Evolutionary conservation across 2,329 filamentous ascomycete species (phyloP).

Genomic region (Colletotrichum sp.): DNA sequence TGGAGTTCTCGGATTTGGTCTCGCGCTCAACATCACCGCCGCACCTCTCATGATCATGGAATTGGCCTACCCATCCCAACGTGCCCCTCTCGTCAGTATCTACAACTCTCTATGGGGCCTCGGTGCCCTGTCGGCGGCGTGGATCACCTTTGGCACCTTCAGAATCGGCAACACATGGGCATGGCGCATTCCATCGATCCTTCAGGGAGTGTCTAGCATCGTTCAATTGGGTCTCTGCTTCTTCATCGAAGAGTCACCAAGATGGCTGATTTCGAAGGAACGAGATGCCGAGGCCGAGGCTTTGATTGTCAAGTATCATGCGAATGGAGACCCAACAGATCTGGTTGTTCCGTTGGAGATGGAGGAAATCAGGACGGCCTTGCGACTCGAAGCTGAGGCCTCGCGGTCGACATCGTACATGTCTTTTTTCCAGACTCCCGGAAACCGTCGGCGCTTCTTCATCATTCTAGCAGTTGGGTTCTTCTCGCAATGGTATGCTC

Average conservation of each 20-base stretch:
- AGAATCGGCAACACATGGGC: slow-evolving; percentile 14
- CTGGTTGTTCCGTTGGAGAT: slow-evolving; percentile 48
- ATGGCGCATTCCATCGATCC: slow-evolving; percentile 11
- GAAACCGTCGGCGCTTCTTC: slow-evolving; percentile 43
- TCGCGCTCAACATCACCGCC: slow-evolving; percentile 29
- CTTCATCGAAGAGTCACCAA: slow-evolving; percentile 34
- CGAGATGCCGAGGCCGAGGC: slow-evolving; percentile 34
- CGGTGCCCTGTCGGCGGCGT: slow-evolving; percentile 22
- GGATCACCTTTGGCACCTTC: slow-evolving; percentile 22
- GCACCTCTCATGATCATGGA: slow-evolving; percentile 16
- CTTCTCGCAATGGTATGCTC: slow-evolving; percentile 38
- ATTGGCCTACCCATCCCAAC: slow-evolving; percentile 11
- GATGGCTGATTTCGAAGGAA: slow-evolving; percentile 35
- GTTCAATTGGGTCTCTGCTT: slow-evolving; percentile 15
- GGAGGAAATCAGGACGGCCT: slow-evolving; percentile 18
- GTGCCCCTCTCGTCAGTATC: slow-evolving; percentile 6
- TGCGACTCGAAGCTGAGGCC: slow-evolving; percentile 18
- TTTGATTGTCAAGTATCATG: slow-evolving; percentile 46
- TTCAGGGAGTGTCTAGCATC: slow-evolving; percentile 7
- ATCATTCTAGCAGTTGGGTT: slow-evolving; percentile 52
- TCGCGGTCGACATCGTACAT: slow-evolving; percentile 21
- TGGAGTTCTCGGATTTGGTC: slow-evolving; percentile 45
- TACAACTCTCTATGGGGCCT: slow-evolving; percentile 17
- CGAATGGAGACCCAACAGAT: slow-evolving; percentile 53
- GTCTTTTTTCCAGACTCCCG: slow-evolving; percentile 22